phyloP scores from a whole-genome alignment of 768 basidiomycete species.

The Leccinum sublutescens region DNA sequence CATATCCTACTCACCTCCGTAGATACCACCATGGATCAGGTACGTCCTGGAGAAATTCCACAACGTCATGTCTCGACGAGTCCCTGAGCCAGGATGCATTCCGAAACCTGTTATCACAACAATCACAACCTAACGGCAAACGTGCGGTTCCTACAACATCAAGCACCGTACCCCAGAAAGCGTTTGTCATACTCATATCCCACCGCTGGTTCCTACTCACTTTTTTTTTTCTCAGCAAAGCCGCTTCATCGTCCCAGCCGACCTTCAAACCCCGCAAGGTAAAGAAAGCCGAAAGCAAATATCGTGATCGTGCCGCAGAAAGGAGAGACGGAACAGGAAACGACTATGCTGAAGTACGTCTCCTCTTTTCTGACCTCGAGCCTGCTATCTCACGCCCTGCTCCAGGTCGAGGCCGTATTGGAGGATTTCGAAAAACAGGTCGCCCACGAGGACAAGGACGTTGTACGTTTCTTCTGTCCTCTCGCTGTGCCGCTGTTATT shows the following conservation, averaged over 20 bases:
- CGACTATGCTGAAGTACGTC: conserved; percentile 68
- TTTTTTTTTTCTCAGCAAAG: conserved; percentile 37
- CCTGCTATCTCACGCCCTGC: not conserved
- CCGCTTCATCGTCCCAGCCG: conserved; percentile 51
- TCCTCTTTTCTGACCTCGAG: not conserved
- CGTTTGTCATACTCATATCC: conserved; percentile 12
- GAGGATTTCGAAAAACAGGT: conserved; percentile 76
- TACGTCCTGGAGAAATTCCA: not conserved
- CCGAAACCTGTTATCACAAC: conserved; percentile 44
- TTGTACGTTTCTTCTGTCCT: conserved; percentile 40
- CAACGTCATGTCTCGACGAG: not conserved
- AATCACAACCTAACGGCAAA: conserved; percentile 15
- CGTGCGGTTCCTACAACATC: conserved; percentile 1
- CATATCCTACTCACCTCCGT: not conserved
- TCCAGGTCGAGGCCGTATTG: conserved; percentile 72
- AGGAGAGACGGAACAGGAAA: conserved; percentile 62
- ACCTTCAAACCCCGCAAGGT: conserved; percentile 82
- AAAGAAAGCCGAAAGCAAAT: conserved; percentile 57
- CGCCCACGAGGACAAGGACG: conserved; percentile 56
- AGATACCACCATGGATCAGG: conserved; percentile 29
- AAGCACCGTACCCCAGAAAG: conserved; percentile 10
- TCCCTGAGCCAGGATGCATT: conserved; percentile 53
- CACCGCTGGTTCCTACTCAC: not conserved
- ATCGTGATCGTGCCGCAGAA: conserved; percentile 77
- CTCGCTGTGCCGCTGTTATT: not conserved